Evolutionary conservation across 768 basidiomycete species (phyloP).

Genomic region (Psilocybe cyanescens): DNA sequence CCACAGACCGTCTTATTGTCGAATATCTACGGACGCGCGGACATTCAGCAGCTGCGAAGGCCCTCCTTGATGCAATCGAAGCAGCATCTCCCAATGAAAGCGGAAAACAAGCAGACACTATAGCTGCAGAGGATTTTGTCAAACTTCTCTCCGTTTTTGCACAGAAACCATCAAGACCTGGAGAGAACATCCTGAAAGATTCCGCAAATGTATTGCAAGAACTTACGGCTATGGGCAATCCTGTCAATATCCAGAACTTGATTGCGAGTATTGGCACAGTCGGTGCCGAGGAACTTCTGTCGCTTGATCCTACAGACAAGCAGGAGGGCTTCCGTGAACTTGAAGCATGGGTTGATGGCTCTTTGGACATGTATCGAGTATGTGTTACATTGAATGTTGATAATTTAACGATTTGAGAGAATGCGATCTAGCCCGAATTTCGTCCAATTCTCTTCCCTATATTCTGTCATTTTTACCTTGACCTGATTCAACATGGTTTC

Average conservation of each 20-base stretch:
- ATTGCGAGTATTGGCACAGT: slow-evolving; percentile 79
- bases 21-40: slow-evolving; percentile 56
- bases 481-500: slow-evolving; percentile 89
- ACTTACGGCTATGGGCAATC: slow-evolving; percentile 68
- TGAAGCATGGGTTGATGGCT: slow-evolving; percentile 89
- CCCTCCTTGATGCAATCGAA: slow-evolving; percentile 48
- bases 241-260: slow-evolving; percentile 73
- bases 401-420: slow-evolving; percentile 6
- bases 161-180: slow-evolving; percentile 67
- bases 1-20: slow-evolving; percentile 46
- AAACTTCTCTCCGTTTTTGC: slow-evolving; percentile 67
- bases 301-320: slow-evolving; percentile 82
- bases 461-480: slow-evolving; percentile 96
- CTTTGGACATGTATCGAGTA: slow-evolving; percentile 90
- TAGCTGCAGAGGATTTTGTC: slow-evolving; percentile 52
- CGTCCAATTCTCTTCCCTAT: slow-evolving; percentile 93
- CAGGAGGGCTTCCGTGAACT: slow-evolving; percentile 86
- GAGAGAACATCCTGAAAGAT: slow-evolving; percentile 75
- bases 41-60: slow-evolving; percentile 51
- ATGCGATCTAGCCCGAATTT: slow-evolving; percentile 77
- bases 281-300: slow-evolving; percentile 82
- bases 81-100: slow-evolving; percentile 46
- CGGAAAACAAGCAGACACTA: slow-evolving; percentile 44
- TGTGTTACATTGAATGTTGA: slow-evolving; percentile 23
- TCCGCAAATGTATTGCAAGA: slow-evolving; percentile 68